Percentiles rank a stretch among this genome's conserved stretches.
Evolutionary conservation across 768 basidiomycete species (phyloP).

Genomic region (Xerocomellus dryophilus): DNA sequence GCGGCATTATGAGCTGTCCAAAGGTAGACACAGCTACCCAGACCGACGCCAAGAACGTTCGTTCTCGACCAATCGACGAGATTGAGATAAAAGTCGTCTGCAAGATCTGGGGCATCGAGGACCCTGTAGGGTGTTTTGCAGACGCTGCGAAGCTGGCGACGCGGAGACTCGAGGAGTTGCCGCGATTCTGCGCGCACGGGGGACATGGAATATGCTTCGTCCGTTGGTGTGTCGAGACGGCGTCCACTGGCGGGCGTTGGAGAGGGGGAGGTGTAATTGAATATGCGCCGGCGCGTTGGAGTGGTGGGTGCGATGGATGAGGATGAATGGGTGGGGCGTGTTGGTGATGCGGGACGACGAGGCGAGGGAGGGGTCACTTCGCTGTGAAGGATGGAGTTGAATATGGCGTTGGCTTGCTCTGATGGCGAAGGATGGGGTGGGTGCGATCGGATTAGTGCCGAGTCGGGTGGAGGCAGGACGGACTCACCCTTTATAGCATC

Average conservation of each 20-base stretch:
- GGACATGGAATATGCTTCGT: conserved; percentile 86
- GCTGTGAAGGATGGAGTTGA: conserved; percentile 70
- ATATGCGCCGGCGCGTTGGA: conserved; percentile 56
- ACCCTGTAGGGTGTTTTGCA: conserved; percentile 97
- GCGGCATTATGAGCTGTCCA: conserved; percentile 95
- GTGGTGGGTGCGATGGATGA: conserved; percentile 43
- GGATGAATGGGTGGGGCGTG: conserved; percentile 39
- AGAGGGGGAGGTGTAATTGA: conserved; percentile 64
- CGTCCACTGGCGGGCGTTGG: conserved; percentile 43
- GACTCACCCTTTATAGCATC: conserved; percentile 71
- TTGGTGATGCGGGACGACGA: conserved; percentile 59
- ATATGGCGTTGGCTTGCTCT: conserved; percentile 86
- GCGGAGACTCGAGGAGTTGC: conserved; percentile 77
- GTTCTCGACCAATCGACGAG: conserved; percentile 96
- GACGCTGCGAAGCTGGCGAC: conserved; percentile 75
- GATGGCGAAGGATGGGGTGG: background rate
- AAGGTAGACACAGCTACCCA: conserved; percentile 90
- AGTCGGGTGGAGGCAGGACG: background rate
- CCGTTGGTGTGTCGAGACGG: conserved; percentile 78
- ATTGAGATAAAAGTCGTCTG: conserved; percentile 98
- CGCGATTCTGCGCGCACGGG: conserved; percentile 85
- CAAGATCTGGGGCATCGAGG: conserved; percentile 93
- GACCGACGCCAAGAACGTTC: conserved; percentile 91
- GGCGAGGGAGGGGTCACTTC: conserved; percentile 76
- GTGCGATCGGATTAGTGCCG: too few species aligned